Percentiles rank a stretch among this genome's conserved stretches.
phyloP scores from a whole-genome alignment of 768 basidiomycete genomes.

The Hebeloma cylindrosporum region DNA sequence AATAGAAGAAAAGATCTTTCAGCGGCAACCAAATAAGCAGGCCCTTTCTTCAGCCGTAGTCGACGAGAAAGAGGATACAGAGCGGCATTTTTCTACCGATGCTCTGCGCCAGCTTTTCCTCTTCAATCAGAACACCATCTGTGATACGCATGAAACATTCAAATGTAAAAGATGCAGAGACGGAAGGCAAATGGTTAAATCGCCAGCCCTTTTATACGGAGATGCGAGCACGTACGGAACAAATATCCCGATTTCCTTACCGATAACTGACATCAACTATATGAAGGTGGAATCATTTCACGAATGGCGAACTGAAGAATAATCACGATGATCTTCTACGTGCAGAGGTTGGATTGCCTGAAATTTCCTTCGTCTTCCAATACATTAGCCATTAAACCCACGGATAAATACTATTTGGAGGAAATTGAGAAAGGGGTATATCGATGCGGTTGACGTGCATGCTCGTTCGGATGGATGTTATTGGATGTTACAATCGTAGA shows the following conservation, averaged over 20 bases:
- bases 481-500: too few species aligned
- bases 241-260: not conserved
- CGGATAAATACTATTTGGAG: conserved; percentile 2
- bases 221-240: conserved; percentile 92
- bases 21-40: conserved; percentile 94
- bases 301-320: conserved; percentile 80
- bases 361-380: conserved; percentile 95
- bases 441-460: too few species aligned
- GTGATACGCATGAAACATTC: conserved; percentile 98
- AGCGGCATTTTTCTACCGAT: conserved; percentile 92
- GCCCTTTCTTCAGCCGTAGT: conserved; percentile 97
- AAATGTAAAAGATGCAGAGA: conserved; percentile 92
- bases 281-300: conserved; percentile 94
- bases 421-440: not conserved
- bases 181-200: conserved; percentile 80
- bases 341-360: conserved; percentile 79
- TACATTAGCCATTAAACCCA: conserved; percentile 80
- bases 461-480: too few species aligned
- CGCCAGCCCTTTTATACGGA: conserved; percentile 87
- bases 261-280: conserved; percentile 1
- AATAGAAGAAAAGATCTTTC: conserved; percentile 99
- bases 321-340: conserved; percentile 96
- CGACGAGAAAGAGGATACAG: conserved; percentile 93
- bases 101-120: conserved; percentile 87
- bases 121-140: conserved; percentile 83